A percentile compares a stretch with the other conserved stretches of the same genome.
phyloP scores from a whole-genome alignment of 129 eudicot genomes.

The Lonicera japonica region DNA sequence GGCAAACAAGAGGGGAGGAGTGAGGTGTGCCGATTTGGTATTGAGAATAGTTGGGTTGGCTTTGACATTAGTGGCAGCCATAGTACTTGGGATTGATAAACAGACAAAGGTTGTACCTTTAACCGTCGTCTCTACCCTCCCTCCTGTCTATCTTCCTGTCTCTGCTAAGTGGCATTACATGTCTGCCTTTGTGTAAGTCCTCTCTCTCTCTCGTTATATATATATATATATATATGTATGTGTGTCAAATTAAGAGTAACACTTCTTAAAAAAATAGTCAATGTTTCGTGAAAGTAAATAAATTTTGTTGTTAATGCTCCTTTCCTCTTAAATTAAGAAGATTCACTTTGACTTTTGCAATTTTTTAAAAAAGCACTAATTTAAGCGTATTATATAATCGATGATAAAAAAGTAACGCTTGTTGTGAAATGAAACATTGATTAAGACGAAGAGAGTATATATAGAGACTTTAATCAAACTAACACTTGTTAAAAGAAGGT shows the following conservation, averaged over 20 bases:
- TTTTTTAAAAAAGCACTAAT: no score
- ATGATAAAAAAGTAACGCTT: no score
- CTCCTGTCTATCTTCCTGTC: conserved; percentile 55
- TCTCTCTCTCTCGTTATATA: conserved; percentile 1
- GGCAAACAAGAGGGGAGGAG: conserved; percentile 2
- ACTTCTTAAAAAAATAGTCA: no score
- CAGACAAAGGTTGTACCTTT: conserved; percentile 36
- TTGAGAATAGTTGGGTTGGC: conserved; percentile 49
- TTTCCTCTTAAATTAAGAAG: no score
- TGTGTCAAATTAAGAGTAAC: background rate
- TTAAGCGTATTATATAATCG: no score
- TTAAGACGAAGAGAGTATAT: no score
- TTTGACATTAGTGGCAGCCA: conserved; percentile 43
- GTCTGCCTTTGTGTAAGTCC: conserved; percentile 71
- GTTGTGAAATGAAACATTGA: no score
- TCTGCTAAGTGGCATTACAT: conserved; percentile 58
- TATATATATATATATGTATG: background rate
- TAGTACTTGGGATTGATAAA: conserved; percentile 50
- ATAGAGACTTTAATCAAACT: no score
- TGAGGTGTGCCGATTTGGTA: conserved; percentile 27
- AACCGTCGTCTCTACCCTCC: conserved; percentile 35
- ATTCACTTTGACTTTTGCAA: no score
- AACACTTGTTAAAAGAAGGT: no score
- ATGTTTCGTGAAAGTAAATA: no score
- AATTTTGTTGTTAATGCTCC: no score